Conservation (phyloP, 1,284 basidiomycete species). For the Hypsizygus ulmarius region DNA sequence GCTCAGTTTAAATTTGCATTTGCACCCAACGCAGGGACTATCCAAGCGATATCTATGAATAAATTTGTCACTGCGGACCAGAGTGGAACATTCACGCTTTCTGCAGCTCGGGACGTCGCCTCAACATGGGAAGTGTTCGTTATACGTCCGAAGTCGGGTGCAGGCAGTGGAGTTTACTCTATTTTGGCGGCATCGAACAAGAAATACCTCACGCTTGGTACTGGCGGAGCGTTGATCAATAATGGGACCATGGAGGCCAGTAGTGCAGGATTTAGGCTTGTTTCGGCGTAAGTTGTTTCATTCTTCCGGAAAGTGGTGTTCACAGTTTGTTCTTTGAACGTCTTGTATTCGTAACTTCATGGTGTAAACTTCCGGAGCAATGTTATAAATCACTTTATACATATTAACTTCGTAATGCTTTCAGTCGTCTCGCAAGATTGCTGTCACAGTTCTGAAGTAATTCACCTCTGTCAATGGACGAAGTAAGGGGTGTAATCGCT, state of each 20-base stretch:
- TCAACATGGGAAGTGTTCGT: constrained; percentile 33
- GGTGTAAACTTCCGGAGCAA: too few species aligned
- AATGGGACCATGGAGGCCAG: constrained; percentile 22
- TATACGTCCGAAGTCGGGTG: constrained; percentile 28
- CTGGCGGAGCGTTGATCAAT: constrained; percentile 23
- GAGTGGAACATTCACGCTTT: constrained; percentile 24
- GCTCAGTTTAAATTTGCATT: constrained; percentile 28
- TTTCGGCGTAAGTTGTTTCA: constrained; percentile 17
- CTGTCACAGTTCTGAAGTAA: too few species aligned
- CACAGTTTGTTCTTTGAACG: too few species aligned
- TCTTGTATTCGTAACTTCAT: too few species aligned
- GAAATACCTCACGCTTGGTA: constrained; percentile 24
- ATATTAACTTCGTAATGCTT: too few species aligned
- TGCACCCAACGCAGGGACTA: constrained; percentile 31
- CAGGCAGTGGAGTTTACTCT: constrained; percentile 24
- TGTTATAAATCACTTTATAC: too few species aligned
- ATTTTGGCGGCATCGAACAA: constrained; percentile 29
- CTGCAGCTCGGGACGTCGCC: constrained; percentile 27
- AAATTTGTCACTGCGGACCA: constrained; percentile 33
- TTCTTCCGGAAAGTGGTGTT: too few species aligned
- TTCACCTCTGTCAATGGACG: too few species aligned
- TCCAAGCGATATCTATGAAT: constrained; percentile 22
- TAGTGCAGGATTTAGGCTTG: constrained; percentile 23
- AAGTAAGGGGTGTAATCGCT: too few species aligned
- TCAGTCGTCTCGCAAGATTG: too few species aligned